Evolutionary conservation across 2,329 filamentous ascomycete species (phyloP), one percentile per base, ranked within the genome.

Genomic region (Ophiostoma pallidulum): DNA sequence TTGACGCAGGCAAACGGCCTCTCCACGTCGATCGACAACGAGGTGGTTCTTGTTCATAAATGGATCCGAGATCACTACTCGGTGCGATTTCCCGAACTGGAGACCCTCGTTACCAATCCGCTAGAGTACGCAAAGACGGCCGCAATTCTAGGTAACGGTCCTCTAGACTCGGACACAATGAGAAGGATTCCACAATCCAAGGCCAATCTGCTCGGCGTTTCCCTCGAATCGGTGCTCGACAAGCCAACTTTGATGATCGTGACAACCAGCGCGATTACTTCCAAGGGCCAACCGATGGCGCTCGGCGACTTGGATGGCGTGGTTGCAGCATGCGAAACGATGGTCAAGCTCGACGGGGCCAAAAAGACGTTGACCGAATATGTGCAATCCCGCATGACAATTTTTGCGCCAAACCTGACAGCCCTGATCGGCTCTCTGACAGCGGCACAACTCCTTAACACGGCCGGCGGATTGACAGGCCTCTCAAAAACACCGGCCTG

Each of bases 61-160:
- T 94, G 88, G 64, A 88, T 96, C 51, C 80, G 91, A 59, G 92
- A 98, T 60, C 88, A 96, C 66, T 98, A 98, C 68, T 95, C 90
- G 9, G 76, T 85, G 16, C 80, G 91, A 51, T 98, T 97, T 59
- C 91, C 92, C 0, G 91, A 96, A 65, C 77, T 98, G 35, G 92
- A 98, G 64, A 77, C 77, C 18, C 77, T 98, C 29, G 84, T 98
- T 51, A 88, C 86, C 49, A 95, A 91, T 58, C 89, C 92, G 1
- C 75, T 97, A 43, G 88, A 96, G 62, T 98, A 96, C 67, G 89
- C 91, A 24, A 95, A 94, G 69, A 87, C 92, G 0, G 92, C 97
- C 8, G 82, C 87, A 4, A 94, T 97, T 54, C 77, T 98, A 53
- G 85, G 87, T 56, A 97, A 97, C 67, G 88, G 88, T 0, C 89